Evolutionary conservation across 495 filamentous ascomycete genomes (phyloP), one percentile per base, ranked within the genome.

Genomic region (Pseudevernia furfuracea): DNA sequence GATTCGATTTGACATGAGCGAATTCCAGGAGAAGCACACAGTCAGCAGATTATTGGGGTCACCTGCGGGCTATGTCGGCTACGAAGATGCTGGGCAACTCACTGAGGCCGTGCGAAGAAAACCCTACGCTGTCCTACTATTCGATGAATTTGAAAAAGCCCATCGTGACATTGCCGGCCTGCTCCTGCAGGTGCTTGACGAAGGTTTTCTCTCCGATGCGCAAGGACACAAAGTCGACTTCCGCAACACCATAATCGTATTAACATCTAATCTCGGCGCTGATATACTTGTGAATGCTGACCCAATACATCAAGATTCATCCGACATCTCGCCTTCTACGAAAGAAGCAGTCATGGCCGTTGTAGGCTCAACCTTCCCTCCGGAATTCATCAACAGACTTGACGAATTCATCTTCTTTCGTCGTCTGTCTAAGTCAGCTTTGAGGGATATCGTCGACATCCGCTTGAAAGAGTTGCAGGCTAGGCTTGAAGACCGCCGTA

Each of bases 91-190:
- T 25, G 94, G 94, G 11, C 94, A 98, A 74, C 82, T 98, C 10
- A 97, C 94, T 2, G 94, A 98, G 73, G 94, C 94, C 25, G 91
- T 98, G 4, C 82, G 94, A 56, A 84, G 94, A 59, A 98, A 97
- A 73, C 94, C 94, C 2, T 97, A 98, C 69, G 94, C 94, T 2
- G 89, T 98, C 8, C 78, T 98, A 1, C 79, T 98, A 3, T 96
- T 98, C 36, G 94, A 98, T 75, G 94, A 97, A 70, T 98, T 96
- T 71, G 93, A 97, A 73, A 97, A 98, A 72, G 93, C 93, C 3
- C 93, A 97, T 71, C 87, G 89, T 30, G 94, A 98, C 71, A 97
- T 97, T 66, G 94, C 91, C 4, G 87, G 92, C 0, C 77, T 98
- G n/a, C 84, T 98, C 7, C 83, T 98, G 2, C 94, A 97, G 69